Evolutionary conservation across 257 asterid genomes (phyloP), one percentile per base, ranked within the genome.

Genomic region (Solanum pimpinellifolium): DNA sequence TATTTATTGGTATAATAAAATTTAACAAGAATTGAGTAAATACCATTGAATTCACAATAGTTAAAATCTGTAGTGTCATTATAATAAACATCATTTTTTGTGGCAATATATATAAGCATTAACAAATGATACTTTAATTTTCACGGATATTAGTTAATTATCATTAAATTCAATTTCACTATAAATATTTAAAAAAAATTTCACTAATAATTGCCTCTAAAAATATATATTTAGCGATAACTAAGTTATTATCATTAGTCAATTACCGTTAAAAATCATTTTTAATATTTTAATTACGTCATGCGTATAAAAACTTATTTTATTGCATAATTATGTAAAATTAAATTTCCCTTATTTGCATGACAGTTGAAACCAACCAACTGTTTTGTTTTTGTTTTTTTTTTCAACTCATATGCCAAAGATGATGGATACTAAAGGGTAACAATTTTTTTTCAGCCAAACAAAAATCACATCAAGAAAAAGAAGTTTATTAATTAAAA

Each of bases 401-500:
- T 44, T 44, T 27, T 11, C 11, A 23, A 42, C 35, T 88, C 88
- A 89, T 86, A 85, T 66, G 87, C 87, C 90, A 88, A 83, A 70
- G 91, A 81, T 35, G 89, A 89, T 89, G 88, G 88, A 91, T 88
- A 8, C 87, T 44, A 83, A 84, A 87, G 77, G 86, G 85, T 62
- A 78, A 73, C 44, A 83, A 88, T 11, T 8, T 39, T 21, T 44
- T 39, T 44, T 89, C 44, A 91, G 89, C 89, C 88, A 90, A 83
- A 42, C 39, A 59, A 90, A 90, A 81, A 83, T 90, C 95, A 95
- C 91, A 94, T 83, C 90, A 91, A 89, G 89, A 44, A 85, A 89
- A 83, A 86, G 89, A 90, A 37, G 87, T 56, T 89, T 91, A 90
- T 90, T 69, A 90, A 83, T 89, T 82, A 90, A 87, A 87, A 88